Percentiles rank a stretch among this genome's conserved stretches.
phyloP scores from a whole-genome alignment of 2,329 filamentous ascomycete species.

The Phoma sp. region DNA sequence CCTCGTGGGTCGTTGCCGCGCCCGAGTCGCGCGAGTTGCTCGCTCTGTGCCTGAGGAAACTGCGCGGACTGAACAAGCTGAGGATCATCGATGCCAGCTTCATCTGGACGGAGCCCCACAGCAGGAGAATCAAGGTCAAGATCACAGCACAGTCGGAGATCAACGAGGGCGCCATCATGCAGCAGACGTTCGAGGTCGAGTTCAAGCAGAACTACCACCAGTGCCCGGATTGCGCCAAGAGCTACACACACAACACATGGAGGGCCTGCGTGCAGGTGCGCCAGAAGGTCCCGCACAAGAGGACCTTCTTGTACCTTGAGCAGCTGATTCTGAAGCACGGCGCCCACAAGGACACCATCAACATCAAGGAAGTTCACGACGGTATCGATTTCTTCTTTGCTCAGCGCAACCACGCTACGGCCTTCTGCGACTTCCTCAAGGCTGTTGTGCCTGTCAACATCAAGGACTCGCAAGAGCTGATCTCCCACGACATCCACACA shows the following conservation, averaged over 20 bases:
- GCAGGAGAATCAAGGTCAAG: constrained; percentile 88
- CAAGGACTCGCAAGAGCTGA: constrained; percentile 90
- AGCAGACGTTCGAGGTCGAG: constrained; percentile 94
- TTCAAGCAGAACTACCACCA: constrained; percentile 92
- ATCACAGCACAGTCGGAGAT: constrained; percentile 85
- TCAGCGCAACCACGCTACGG: constrained; percentile 86
- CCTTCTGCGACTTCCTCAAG: constrained; percentile 87
- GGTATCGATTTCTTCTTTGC: constrained; percentile 97
- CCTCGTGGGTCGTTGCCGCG: constrained; percentile 81
- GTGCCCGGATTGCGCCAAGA: constrained; percentile 87
- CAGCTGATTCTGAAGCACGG: constrained; percentile 95
- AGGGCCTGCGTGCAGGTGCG: constrained; percentile 90
- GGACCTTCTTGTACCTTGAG: constrained; percentile 82
- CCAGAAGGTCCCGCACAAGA: constrained; percentile 96
- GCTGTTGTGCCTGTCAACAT: constrained; percentile 78
- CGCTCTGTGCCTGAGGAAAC: constrained; percentile 86
- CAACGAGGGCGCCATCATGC: constrained; percentile 72
- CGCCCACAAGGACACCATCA: constrained; percentile 83
- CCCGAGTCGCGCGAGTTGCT: constrained; percentile 92
- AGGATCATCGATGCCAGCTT: constrained; percentile 95
- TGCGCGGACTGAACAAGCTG: constrained; percentile 85
- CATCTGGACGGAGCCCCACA: constrained; percentile 98
- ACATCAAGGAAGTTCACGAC: constrained; percentile 96
- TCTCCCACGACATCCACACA: constrained; percentile 91
- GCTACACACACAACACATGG: constrained; percentile 96